Evolutionary conservation across 1,284 basidiomycete genomes (phyloP).

Genomic region (Sanghuangporus weigelae): DNA sequence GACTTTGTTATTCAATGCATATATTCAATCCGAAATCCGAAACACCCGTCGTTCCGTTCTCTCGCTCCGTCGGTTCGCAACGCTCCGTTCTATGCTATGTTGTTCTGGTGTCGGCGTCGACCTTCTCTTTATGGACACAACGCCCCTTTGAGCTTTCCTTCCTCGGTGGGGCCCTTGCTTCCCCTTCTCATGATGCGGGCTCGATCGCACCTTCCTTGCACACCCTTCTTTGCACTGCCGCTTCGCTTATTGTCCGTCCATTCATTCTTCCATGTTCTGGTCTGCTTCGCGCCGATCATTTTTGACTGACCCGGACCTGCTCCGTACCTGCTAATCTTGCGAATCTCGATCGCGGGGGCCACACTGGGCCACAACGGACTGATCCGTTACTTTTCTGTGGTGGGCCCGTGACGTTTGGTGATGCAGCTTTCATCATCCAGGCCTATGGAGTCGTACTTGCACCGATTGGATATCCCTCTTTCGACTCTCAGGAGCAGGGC

Average conservation of each 20-base stretch:
- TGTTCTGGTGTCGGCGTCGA: slow-evolving; percentile 3
- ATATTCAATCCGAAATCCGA: background rate
- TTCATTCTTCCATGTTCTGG: background rate
- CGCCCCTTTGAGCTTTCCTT: slow-evolving; percentile 18
- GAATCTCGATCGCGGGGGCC: slow-evolving; percentile 5
- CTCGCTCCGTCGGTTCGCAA: slow-evolving; percentile 1
- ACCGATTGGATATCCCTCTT: slow-evolving; percentile 49
- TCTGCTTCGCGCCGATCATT: slow-evolving; percentile 14
- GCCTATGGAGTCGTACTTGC: slow-evolving; percentile 86
- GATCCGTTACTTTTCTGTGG: background rate
- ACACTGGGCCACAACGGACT: background rate
- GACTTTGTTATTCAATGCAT: background rate
- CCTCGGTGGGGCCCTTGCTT: slow-evolving; percentile 6
- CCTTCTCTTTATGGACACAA: slow-evolving; percentile 1
- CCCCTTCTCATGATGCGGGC: background rate
- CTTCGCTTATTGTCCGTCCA: background rate
- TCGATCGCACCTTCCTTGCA: background rate
- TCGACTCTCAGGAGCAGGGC: slow-evolving; percentile 55
- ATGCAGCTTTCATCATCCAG: slow-evolving; percentile 86
- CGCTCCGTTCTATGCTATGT: background rate
- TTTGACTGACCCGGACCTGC: background rate
- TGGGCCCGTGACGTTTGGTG: background rate
- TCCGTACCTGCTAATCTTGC: background rate
- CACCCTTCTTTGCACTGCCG: slow-evolving; percentile 6
- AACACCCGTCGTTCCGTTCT: background rate